phyloP scores from a whole-genome alignment of 176 grass and related monocot species.

The Oryza nivara region DNA sequence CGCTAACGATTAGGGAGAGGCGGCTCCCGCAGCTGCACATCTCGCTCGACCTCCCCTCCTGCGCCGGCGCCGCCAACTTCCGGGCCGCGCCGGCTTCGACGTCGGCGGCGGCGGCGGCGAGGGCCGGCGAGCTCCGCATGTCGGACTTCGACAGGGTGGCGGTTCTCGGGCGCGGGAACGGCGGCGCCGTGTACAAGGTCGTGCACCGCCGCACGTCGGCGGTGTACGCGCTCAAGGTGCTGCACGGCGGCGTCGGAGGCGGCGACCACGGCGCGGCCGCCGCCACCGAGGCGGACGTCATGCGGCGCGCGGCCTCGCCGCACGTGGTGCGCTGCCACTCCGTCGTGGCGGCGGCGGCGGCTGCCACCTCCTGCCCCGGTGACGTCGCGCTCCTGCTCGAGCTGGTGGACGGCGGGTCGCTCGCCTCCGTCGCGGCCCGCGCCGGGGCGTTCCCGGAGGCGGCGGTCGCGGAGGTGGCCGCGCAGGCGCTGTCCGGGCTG shows the following conservation, averaged over 20 bases:
- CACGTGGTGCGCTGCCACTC: slow-evolving; percentile 59
- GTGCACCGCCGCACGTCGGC: slow-evolving; percentile 44
- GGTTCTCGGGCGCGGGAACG: slow-evolving; percentile 56
- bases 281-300: slow-evolving; percentile 49
- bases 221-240: slow-evolving; percentile 63
- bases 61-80: slow-evolving; percentile 24
- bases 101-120: background rate
- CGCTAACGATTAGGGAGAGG: slow-evolving; percentile 37
- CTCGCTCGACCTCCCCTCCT: slow-evolving; percentile 42
- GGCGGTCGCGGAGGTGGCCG: slow-evolving; percentile 47
- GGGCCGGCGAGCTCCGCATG: slow-evolving; percentile 27
- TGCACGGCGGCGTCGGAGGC: background rate
- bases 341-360: slow-evolving; percentile 24
- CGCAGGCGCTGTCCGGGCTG: slow-evolving; percentile 55
- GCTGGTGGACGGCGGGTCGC: slow-evolving; percentile 52
- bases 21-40: slow-evolving; percentile 37
- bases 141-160: slow-evolving; percentile 41
- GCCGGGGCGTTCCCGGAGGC: slow-evolving; percentile 45
- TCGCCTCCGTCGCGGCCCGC: slow-evolving; percentile 10
- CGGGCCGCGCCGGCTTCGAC: slow-evolving; percentile 30
- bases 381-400: slow-evolving; percentile 53
- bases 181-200: slow-evolving; percentile 58
- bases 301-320: slow-evolving; percentile 53
- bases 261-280: slow-evolving; percentile 31
- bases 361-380: background rate